Percentiles rank a stretch among this genome's conserved stretches.
Conservation (phyloP, 257 asterid genomes). For the Echium plantagineum region DNA sequence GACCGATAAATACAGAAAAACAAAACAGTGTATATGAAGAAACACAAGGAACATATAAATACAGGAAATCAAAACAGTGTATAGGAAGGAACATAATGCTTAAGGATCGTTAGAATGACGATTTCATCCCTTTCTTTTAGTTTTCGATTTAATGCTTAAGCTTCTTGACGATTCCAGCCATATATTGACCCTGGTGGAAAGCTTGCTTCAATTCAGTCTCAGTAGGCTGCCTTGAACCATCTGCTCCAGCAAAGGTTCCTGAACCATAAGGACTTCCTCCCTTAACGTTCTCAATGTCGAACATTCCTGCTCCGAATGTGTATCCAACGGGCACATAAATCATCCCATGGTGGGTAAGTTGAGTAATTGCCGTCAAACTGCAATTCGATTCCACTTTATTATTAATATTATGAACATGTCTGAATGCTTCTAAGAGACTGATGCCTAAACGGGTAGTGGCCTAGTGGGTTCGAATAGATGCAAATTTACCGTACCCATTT, state of each 20-base stretch:
- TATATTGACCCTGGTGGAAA: conserved; percentile 49
- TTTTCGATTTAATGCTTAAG: conserved; percentile 24
- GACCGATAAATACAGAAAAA: too few relatives aligned
- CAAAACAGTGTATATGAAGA: too few relatives aligned
- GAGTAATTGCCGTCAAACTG: conserved; percentile 63
- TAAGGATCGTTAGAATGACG: too few relatives aligned
- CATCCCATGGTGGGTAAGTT: conserved; percentile 62
- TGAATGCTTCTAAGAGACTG: too few relatives aligned
- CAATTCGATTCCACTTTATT: background rate
- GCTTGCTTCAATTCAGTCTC: conserved; percentile 47
- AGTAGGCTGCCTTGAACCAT: conserved; percentile 51
- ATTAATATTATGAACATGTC: too few relatives aligned
- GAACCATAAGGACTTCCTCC: conserved; percentile 67
- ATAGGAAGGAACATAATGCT: background rate
- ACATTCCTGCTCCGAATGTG: conserved; percentile 61
- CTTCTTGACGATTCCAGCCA: conserved; percentile 44
- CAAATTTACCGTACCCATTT: too few relatives aligned
- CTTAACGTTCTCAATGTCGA: conserved; percentile 47
- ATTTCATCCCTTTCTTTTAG: too few relatives aligned
- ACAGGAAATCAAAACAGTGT: too few relatives aligned
- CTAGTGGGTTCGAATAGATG: too few relatives aligned
- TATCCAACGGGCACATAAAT: conserved; percentile 52
- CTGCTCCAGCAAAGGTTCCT: conserved; percentile 48
- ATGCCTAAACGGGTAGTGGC: too few relatives aligned
- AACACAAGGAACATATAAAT: background rate